These are phyloP conservation scores for Ophiocytium majus DNA, from an alignment of 352 stramenopile genomes.

Conservation along the genomic window DNA sequence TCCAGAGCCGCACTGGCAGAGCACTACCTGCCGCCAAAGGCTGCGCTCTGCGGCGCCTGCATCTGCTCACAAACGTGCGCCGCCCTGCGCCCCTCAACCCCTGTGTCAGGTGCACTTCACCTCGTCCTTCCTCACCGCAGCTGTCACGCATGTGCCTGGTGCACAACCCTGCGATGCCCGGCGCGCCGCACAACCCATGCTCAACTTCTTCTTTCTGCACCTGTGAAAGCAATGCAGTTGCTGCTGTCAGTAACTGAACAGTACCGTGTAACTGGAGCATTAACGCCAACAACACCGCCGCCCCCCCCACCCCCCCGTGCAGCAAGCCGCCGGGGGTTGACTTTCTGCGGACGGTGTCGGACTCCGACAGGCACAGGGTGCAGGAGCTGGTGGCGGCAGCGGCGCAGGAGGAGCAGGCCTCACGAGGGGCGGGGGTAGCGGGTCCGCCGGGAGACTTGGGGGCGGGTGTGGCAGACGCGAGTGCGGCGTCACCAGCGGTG, in stretches of 20 bases:
- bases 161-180: neutral
- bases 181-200: neutral
- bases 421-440: neutral
- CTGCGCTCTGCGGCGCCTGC: no score
- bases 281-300: neutral
- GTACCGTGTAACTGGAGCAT: no score
- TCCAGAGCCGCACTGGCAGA: no score
- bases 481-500: neutral
- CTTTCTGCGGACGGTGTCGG: neutral
- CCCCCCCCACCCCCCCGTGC: neutral
- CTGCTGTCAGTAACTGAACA: neutral
- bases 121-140: neutral
- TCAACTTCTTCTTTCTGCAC: neutral
- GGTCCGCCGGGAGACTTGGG: neutral
- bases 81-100: no score
- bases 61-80: no score
- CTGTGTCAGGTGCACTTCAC: no score
- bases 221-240: neutral
- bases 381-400: neutral
- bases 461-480: neutral
- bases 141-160: neutral
- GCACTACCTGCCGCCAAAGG: no score
- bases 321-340: constrained; percentile 9
- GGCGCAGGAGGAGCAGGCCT: neutral
- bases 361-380: neutral